These are phyloP conservation scores for Solanum chmielewskii DNA, from an alignment of 257 asterid species.

Conservation along the genomic window DNA sequence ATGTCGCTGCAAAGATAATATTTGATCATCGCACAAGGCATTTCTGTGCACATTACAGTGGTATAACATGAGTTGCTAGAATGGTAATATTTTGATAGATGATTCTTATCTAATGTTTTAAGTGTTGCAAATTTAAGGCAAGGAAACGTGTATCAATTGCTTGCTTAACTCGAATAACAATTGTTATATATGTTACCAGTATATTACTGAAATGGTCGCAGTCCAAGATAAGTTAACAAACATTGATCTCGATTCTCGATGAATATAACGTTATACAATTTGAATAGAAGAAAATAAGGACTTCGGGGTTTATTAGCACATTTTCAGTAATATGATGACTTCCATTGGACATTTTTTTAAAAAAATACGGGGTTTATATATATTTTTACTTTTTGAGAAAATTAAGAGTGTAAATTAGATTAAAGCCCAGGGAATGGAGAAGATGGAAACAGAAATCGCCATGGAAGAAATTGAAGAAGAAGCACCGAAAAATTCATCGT, in stretches of 20 bases:
- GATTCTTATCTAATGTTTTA: neutral
- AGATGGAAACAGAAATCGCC: neutral
- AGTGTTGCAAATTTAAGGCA: neutral
- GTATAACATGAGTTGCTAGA: neutral
- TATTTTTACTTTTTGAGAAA: neutral
- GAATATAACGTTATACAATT: neutral
- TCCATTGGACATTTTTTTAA: neutral
- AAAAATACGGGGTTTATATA: neutral
- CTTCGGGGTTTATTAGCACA: neutral
- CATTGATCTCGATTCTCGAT: too few relatives aligned
- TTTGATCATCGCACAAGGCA: neutral
- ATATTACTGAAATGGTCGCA: neutral
- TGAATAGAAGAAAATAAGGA: neutral
- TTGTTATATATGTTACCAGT: neutral
- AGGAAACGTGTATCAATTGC: neutral
- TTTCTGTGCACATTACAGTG: neutral
- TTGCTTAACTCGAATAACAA: neutral
- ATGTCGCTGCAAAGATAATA: neutral
- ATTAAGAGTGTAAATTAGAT: neutral
- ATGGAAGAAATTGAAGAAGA: neutral
- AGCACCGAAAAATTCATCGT: constrained; percentile 27
- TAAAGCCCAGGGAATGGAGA: neutral
- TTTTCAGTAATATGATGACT: neutral
- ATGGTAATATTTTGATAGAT: neutral
- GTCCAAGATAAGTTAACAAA: neutral